Evolutionary conservation across 1,139 yeast species (phyloP), one percentile per base, ranked within the genome.

Genomic region (Protomyces lactucae-debilis): DNA sequence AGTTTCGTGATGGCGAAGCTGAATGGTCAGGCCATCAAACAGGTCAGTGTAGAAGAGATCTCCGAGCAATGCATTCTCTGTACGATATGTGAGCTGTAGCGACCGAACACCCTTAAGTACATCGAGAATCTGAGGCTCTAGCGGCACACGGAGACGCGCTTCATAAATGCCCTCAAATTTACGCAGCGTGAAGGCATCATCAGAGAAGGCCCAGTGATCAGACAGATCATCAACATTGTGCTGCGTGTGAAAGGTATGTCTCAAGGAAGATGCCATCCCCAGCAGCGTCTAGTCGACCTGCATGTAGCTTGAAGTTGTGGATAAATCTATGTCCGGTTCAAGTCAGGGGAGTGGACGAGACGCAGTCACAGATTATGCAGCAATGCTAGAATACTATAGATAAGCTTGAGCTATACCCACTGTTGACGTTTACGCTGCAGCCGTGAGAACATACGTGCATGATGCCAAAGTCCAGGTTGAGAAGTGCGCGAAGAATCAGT

Each of bases 31-130:
- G 12, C 63, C 63, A 12, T 23, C 39, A 9, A 43, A 43, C 16
- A n/a, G 6, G 43, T 59, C 63, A 3, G 53, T 16, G 10, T 39
- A 59, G 57, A 59, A 43, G 25, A 59, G 52, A 39, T 59, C 63
- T 5, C 57, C 63, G 5, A 40, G 43, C 5, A 23, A 16, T 10
- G 28, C 12, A 12, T 16, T 12, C 10, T 14, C 43, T 4, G 14
- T 12, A 6, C 56, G 39, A 28, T n/a, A 21, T 1, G 40, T 51
- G 21, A 57, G 18, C 8, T 54, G 61, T 10, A 57, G 4, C 23
- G n/a, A 14, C 12, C 28, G 28, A 12, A 51, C 10, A 8, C 40
- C 51, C 5, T 37, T 12, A 4, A 37, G 52, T 12, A 57, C n/a
- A 9, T 37, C 51, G 8, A 35, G 39, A 3, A 39, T 35, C 18